These are phyloP conservation scores for Nicotiana tabacum DNA, from an alignment of 257 asterid species.

Conservation along the genomic window DNA sequence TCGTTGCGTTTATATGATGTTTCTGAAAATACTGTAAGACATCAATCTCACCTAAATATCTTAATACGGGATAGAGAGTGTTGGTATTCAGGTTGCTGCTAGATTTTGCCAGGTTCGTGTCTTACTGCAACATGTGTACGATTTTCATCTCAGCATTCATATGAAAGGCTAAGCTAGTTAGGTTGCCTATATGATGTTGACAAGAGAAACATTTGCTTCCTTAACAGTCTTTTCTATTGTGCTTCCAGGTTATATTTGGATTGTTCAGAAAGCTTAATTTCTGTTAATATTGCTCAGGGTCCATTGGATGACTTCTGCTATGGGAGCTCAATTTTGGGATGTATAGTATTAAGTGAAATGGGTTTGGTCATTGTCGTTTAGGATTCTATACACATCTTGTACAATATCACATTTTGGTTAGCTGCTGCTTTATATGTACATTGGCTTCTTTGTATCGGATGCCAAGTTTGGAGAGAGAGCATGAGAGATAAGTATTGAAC, in stretches of 20 bases:
- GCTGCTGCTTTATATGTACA: too few relatives aligned
- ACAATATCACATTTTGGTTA: too few relatives aligned
- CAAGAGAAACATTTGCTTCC: neutral
- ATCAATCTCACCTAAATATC: too few relatives aligned
- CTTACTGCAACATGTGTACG: neutral
- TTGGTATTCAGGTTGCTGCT: neutral
- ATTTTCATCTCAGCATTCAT: neutral
- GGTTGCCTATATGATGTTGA: neutral
- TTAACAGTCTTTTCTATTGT: neutral
- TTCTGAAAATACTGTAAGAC: neutral
- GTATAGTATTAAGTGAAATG: neutral
- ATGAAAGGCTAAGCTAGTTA: neutral
- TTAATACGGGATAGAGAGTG: too few relatives aligned
- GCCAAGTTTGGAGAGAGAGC: too few relatives aligned
- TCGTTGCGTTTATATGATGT: neutral
- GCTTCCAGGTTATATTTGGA: neutral
- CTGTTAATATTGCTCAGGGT: neutral
- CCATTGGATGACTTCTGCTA: neutral
- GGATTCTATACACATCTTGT: neutral
- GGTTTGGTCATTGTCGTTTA: neutral
- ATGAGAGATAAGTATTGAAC: too few relatives aligned
- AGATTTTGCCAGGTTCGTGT: neutral
- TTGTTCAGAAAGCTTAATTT: neutral
- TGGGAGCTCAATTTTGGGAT: neutral
- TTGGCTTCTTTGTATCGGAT: too few relatives aligned